Percentiles rank a stretch among this genome's conserved stretches.
These are phyloP conservation scores for Penicillium sp. DNA, from an alignment of 2,329 filamentous ascomycete genomes.

Conservation along the genomic window DNA sequence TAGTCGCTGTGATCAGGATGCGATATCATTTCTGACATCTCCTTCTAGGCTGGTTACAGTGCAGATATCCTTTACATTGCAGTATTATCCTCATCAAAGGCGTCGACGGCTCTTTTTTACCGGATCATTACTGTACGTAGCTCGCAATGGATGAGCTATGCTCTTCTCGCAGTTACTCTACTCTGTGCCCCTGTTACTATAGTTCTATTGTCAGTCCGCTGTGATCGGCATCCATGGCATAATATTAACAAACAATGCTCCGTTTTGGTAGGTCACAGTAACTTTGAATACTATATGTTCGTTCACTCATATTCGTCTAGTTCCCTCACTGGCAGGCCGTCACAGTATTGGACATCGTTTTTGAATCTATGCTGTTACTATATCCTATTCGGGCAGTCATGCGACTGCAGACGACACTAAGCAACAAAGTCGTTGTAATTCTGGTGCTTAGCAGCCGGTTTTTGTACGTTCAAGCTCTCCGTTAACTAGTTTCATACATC, in stretches of 20 bases:
- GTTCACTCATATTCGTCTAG: constrained; percentile 15
- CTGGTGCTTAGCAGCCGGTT: constrained; percentile 44
- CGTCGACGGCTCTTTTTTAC: constrained; percentile 39
- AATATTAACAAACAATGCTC: constrained; percentile 31
- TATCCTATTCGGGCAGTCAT: constrained; percentile 40
- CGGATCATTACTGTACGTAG: constrained; percentile 17
- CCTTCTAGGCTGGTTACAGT: constrained; percentile 35
- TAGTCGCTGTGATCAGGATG: neutral
- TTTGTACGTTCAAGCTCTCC: constrained; percentile 28
- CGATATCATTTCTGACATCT: neutral
- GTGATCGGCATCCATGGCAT: constrained; percentile 36
- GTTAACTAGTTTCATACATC: no score
- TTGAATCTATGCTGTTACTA: constrained; percentile 39
- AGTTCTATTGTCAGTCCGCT: constrained; percentile 40
- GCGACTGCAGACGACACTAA: constrained; percentile 38
- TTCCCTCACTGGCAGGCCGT: constrained; percentile 42
- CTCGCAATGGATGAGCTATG: constrained; percentile 12
- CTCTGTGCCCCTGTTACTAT: constrained; percentile 37
- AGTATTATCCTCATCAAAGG: constrained; percentile 44
- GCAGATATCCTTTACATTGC: constrained; percentile 44
- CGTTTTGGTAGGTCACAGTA: constrained; percentile 29
- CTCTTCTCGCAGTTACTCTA: constrained; percentile 29
- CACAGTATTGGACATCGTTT: constrained; percentile 41
- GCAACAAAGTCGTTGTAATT: constrained; percentile 42
- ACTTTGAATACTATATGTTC: neutral